A percentile compares a stretch with the other conserved stretches of the same genome.
Evolutionary conservation across 176 grass and related monocot species (phyloP).

Genomic region (Phyllostachys edulis): DNA sequence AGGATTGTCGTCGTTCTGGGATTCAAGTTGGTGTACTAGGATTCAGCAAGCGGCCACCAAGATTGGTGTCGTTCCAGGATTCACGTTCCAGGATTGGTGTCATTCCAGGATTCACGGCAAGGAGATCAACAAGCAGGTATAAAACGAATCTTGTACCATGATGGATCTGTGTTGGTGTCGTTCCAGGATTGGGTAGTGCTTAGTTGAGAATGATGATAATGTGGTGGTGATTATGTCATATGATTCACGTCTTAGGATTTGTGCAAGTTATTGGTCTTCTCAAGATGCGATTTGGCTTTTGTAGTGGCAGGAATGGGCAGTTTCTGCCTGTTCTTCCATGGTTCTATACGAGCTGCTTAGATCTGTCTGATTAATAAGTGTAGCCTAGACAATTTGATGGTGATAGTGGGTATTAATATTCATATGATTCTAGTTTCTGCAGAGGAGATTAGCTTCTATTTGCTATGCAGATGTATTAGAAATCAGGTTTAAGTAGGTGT

Average conservation of each 20-base stretch:
- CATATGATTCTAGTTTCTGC: not conserved
- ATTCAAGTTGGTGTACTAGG: too few relatives aligned
- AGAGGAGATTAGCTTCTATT: not conserved
- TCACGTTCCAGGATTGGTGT: too few relatives aligned
- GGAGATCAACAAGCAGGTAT: constrained; percentile 91
- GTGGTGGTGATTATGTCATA: not conserved
- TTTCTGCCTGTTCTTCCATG: too few relatives aligned
- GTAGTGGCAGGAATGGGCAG: not conserved
- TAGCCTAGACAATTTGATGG: too few relatives aligned
- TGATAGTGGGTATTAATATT: not conserved
- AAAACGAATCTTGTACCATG: too few relatives aligned
- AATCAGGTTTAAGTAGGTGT: not conserved
- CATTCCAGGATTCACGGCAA: too few relatives aligned
- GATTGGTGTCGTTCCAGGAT: too few relatives aligned
- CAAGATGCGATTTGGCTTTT: not conserved
- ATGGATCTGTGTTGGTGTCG: too few relatives aligned
- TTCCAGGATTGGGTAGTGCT: not conserved
- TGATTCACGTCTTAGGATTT: not conserved
- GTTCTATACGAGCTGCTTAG: not conserved
- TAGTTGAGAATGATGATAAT: not conserved
- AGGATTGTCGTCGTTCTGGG: too few relatives aligned
- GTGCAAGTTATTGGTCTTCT: not conserved
- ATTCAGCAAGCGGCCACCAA: too few relatives aligned
- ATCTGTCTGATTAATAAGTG: not conserved
- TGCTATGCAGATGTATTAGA: not conserved